A percentile compares a stretch with the other conserved stretches of the same genome.
phyloP scores from a whole-genome alignment of 257 asterid genomes.

The Nicotiana obtusifolia region DNA sequence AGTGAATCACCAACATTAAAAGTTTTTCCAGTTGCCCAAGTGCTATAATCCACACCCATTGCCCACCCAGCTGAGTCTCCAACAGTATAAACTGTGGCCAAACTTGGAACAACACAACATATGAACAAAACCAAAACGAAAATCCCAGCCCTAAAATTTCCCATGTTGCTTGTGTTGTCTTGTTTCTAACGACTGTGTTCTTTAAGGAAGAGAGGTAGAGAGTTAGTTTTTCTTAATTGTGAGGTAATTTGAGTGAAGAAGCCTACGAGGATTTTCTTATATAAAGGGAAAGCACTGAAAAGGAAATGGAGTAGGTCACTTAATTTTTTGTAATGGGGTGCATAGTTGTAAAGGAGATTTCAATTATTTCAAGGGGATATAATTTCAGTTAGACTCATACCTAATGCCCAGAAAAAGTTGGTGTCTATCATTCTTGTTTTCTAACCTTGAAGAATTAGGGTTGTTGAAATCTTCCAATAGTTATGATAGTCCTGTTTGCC shows the following conservation, averaged over 20 bases:
- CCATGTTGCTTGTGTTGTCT: constrained; percentile 29
- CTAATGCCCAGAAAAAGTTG: constrained; percentile 20
- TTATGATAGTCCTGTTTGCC: background rate
- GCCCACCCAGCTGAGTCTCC: constrained; percentile 84
- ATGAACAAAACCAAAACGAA: constrained; percentile 25
- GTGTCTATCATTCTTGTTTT: background rate
- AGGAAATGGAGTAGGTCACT: constrained; percentile 49
- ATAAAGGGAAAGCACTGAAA: constrained; percentile 16
- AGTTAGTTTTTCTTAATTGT: background rate
- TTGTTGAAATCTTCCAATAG: background rate
- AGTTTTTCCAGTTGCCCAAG: constrained; percentile 56
- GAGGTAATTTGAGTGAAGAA: constrained; percentile 14
- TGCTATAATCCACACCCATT: constrained; percentile 42
- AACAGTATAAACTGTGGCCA: constrained; percentile 50
- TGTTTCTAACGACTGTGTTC: background rate
- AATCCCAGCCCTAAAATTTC: constrained; percentile 7
- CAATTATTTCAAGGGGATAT: background rate
- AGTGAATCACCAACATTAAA: constrained; percentile 67
- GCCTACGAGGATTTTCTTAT: constrained; percentile 9
- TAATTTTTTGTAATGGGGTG: constrained; percentile 10
- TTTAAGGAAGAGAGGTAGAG: background rate
- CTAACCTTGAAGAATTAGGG: constrained; percentile 2
- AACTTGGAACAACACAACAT: constrained; percentile 17
- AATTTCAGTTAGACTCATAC: constrained; percentile 30
- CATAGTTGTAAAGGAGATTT: constrained; percentile 27